phyloP scores from a whole-genome alignment of 129 eudicot genomes.

The Lactuca saligna region DNA sequence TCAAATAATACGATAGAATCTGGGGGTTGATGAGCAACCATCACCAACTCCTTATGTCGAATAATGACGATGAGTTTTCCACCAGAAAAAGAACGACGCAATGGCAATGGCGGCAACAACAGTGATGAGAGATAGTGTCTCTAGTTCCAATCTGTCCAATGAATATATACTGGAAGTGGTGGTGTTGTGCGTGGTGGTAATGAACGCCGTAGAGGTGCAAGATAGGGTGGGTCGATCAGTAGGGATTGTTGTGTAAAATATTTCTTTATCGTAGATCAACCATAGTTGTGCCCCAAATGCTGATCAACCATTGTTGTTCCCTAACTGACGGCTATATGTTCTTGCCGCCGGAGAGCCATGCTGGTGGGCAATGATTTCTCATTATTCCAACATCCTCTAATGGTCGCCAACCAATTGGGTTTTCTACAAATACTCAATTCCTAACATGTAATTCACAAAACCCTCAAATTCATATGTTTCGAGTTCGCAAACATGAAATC shows the following conservation, averaged over 20 bases:
- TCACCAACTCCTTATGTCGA: slow-evolving; percentile 16
- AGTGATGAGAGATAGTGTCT: slow-evolving; percentile 14
- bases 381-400: slow-evolving; percentile 31
- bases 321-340: slow-evolving; percentile 56
- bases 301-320: too few species aligned
- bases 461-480: neutral
- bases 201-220: slow-evolving; percentile 77
- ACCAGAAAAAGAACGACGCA: slow-evolving; percentile 40
- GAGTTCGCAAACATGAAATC: neutral
- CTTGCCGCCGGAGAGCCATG: slow-evolving; percentile 5
- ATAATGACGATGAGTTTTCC: slow-evolving; percentile 18
- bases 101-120: slow-evolving; percentile 44
- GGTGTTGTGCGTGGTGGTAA: slow-evolving; percentile 52
- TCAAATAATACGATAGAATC: slow-evolving; percentile 29
- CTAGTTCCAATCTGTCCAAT: neutral
- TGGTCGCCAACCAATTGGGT: neutral
- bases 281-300: slow-evolving; percentile 82
- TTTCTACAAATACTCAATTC: neutral
- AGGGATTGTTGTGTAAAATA: slow-evolving; percentile 61
- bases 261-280: slow-evolving; percentile 66
- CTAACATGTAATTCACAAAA: neutral
- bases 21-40: slow-evolving; percentile 50
- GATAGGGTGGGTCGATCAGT: slow-evolving; percentile 37
- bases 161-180: slow-evolving; percentile 40
- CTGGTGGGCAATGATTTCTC: neutral